Conservation (phyloP, 208 protist species). For the Trypanosoma melophagium region DNA sequence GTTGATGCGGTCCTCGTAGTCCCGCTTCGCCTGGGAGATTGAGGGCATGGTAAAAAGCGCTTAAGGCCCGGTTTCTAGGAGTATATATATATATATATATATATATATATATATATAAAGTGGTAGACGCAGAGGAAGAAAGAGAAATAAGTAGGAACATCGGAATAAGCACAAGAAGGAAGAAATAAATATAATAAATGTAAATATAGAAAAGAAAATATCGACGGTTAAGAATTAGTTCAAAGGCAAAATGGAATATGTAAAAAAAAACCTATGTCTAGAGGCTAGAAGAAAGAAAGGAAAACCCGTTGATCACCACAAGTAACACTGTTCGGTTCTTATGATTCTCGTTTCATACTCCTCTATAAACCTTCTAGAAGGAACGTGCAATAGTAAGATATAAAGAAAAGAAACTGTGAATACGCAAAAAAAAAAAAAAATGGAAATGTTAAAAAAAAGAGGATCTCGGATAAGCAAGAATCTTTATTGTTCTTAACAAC, state of each 20-base stretch:
- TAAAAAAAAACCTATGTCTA: too few species aligned
- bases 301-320: too few species aligned
- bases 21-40: constrained; percentile 72
- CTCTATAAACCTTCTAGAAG: too few species aligned
- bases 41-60: constrained; percentile 31
- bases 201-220: constrained; percentile 21
- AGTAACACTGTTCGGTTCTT: too few species aligned
- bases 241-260: too few species aligned
- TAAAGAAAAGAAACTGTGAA: background rate
- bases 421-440: constrained; percentile 9
- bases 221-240: background rate
- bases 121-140: constrained; percentile 23
- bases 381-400: background rate
- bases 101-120: background rate
- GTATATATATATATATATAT: background rate
- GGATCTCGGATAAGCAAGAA: background rate
- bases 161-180: background rate
- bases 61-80: background rate
- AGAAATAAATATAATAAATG: background rate
- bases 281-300: too few species aligned
- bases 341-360: too few species aligned
- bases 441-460: constrained; percentile 13
- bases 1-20: constrained; percentile 92
- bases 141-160: constrained; percentile 9
- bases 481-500: background rate